Percentiles rank a stretch among this genome's conserved stretches.
Evolutionary conservation across 2,329 filamentous ascomycete genomes (phyloP).

Genomic region (Delphinella strobiligena): DNA sequence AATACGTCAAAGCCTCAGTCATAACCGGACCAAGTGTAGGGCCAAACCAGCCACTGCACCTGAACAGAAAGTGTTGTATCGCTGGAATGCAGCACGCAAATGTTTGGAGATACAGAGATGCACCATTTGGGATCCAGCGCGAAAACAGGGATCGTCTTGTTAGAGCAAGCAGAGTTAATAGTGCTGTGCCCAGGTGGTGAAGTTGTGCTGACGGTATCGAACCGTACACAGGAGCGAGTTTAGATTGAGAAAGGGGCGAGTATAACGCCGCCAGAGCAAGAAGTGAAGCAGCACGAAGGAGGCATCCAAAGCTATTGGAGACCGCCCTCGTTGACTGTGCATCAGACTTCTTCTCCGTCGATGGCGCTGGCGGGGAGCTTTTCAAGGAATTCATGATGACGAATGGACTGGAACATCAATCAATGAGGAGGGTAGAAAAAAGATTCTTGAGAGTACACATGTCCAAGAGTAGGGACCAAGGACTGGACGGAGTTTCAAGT

Average conservation of each 20-base stretch:
- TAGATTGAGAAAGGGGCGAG: constrained; percentile 61
- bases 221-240: constrained; percentile 79
- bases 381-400: no score
- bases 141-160: not conserved
- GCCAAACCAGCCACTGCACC: constrained; percentile 53
- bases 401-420: no score
- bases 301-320: constrained; percentile 2
- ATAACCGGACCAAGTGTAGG: constrained; percentile 60
- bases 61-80: constrained; percentile 59
- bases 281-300: constrained; percentile 20
- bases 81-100: constrained; percentile 64
- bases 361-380: not conserved
- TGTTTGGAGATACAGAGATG: constrained; percentile 50
- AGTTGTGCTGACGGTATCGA: constrained; percentile 63
- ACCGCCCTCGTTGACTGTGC: not conserved
- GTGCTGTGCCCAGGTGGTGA: constrained; percentile 48
- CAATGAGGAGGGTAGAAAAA: no score
- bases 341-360: no score
- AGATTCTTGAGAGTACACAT: no score
- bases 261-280: constrained; percentile 49
- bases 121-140: constrained; percentile 10
- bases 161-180: constrained; percentile 1
- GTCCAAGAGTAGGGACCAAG: no score
- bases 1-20: constrained; percentile 62
- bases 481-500: no score